These are phyloP conservation scores for Daldinia decipiens DNA, from an alignment of 495 filamentous ascomycete genomes.

Conservation along the genomic window DNA sequence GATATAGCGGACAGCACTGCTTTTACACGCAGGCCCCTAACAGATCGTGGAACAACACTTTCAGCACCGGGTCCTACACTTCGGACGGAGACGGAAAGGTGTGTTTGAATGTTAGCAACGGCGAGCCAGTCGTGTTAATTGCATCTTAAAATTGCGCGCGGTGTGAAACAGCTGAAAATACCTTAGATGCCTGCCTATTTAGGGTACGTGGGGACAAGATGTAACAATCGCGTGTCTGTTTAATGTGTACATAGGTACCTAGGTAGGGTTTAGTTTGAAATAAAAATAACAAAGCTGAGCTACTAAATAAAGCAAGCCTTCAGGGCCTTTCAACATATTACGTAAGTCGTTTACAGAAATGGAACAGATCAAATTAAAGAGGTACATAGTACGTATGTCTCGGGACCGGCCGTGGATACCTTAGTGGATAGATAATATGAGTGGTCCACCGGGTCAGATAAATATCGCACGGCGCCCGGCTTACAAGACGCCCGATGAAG, in stretches of 20 bases:
- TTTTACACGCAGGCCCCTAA: constrained; percentile 51
- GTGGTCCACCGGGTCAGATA: neutral
- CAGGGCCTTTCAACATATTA: neutral
- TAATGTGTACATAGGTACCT: neutral
- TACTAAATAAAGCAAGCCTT: neutral
- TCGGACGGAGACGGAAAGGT: constrained; percentile 40
- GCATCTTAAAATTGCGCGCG: constrained; percentile 24
- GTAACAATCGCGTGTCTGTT: neutral
- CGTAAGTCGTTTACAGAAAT: neutral
- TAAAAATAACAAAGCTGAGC: neutral
- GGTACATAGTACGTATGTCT: neutral
- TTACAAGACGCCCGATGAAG: neutral
- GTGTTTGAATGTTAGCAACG: constrained; percentile 38
- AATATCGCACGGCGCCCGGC: constrained; percentile 3
- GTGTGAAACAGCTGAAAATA: neutral
- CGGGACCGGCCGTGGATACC: neutral
- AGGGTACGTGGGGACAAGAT: neutral
- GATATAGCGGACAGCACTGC: constrained; percentile 47
- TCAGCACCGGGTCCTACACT: constrained; percentile 33
- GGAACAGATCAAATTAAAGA: too few relatives aligned
- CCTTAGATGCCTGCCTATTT: neutral
- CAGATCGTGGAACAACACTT: constrained; percentile 43
- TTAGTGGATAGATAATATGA: constrained; percentile 2
- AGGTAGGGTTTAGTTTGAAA: neutral
- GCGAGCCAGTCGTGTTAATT: constrained; percentile 45